phyloP scores from a whole-genome alignment of 2,329 filamentous ascomycete genomes.

The Xylaria sp. region DNA sequence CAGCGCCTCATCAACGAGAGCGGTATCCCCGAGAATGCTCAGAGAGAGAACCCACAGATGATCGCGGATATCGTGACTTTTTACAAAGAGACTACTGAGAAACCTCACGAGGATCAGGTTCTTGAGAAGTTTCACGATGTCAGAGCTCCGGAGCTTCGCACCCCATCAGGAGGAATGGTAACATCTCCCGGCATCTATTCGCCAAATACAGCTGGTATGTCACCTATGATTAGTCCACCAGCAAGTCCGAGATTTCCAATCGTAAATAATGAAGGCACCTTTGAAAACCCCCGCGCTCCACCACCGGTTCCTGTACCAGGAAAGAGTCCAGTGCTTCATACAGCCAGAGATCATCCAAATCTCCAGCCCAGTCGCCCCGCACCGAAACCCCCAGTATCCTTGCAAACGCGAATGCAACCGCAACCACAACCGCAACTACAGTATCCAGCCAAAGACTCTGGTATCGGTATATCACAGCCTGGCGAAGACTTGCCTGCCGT shows the following conservation, averaged over 20 bases:
- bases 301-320: constrained; percentile 80
- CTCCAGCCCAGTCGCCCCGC: constrained; percentile 85
- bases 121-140: constrained; percentile 97
- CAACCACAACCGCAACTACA: constrained; percentile 67
- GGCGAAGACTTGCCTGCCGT: constrained; percentile 64
- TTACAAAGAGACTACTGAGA: constrained; percentile 92
- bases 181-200: constrained; percentile 64
- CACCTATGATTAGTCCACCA: constrained; percentile 78
- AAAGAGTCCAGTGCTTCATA: constrained; percentile 54
- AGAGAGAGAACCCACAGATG: constrained; percentile 93
- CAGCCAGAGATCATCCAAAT: constrained; percentile 63
- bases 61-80: constrained; percentile 96
- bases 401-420: constrained; percentile 67
- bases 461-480: constrained; percentile 68
- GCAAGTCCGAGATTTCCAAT: constrained; percentile 85
- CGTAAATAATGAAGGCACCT: constrained; percentile 89
- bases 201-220: constrained; percentile 66
- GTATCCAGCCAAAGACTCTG: constrained; percentile 69
- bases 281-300: constrained; percentile 94
- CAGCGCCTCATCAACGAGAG: constrained; percentile 94
- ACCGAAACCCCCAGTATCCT: constrained; percentile 81
- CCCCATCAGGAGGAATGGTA: constrained; percentile 57
- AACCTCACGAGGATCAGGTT: constrained; percentile 82
- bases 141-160: constrained; percentile 65
- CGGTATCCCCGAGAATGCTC: constrained; percentile 94